Base-by-base conservation (phyloP, 228 moss, liverwort and hornwort species). In the Sphagnum fallax region DNA sequence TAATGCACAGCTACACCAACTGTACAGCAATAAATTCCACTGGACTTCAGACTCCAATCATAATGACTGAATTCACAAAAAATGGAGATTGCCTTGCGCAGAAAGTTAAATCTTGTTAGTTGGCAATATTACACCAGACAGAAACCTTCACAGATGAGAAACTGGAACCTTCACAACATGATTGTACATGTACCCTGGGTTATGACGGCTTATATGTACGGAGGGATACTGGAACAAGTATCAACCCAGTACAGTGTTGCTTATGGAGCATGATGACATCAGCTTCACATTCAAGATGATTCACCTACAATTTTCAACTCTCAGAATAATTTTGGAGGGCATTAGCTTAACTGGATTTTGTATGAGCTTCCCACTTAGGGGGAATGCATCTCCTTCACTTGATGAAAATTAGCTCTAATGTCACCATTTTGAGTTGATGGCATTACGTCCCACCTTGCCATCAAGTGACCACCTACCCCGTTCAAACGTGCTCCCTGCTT, bases 191-290 rank as follows among this genome's bases (percentile, higher is more conserved):
- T 74, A 74, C 74, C 68, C 55, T 64, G 70, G 58, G 74, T 69
- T 74, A 69, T 74, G 74, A 69, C 49, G 69, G 69, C 74, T 74
- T 74, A 74, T 69, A 68, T 72, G 66, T 72, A 72, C 11, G 51
- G 67, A 51, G 65, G 50, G 48, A 16, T 15, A 59, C 52, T 72
- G 65, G 48, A 49, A 74, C 62, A 61, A 64, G 63, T 62, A 48
- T 49, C 52, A 12, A 62, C 8, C 49, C 69, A 53, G 48, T 62
- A 62, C 61, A 67, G 14, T 50, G 15, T 51, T 50, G 69, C 74
- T 16, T 74, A 68, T 68, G 53, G 63, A 69, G 69, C 74, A 64
- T 68, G 69, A 12, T 53, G 74, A 5, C 63, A 18, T 53, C 69
- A 68, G 49, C 49, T 65, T 13, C 65, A 47, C 47, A 64, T 74